Conservation (phyloP, 1,284 basidiomycete genomes). For the Apiotrichum brassicae region DNA sequence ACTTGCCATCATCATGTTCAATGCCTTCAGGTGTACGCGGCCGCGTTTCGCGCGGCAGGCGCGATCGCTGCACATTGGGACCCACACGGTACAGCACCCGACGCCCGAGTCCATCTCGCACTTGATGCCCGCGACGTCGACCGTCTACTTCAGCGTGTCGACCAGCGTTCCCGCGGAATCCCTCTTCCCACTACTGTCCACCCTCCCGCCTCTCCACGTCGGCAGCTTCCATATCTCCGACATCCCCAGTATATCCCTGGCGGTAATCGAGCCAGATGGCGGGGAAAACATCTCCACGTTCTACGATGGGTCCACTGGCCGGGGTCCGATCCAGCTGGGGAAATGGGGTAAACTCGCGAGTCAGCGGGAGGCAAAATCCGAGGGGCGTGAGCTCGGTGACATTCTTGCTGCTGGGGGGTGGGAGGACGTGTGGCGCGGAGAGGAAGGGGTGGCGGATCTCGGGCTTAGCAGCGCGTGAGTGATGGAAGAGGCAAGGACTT, state of each 20-base stretch:
- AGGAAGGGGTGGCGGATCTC: not conserved
- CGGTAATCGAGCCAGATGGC: conserved; percentile 22
- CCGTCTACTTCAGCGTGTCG: conserved; percentile 30
- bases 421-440: conserved; percentile 23
- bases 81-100: conserved; percentile 27
- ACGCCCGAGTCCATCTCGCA: conserved; percentile 1
- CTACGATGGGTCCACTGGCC: conserved; percentile 23
- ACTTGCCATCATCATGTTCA: not conserved
- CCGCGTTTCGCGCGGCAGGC: not conserved
- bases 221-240: conserved; percentile 29
- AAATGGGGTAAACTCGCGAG: conserved; percentile 33
- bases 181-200: conserved; percentile 19
- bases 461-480: not conserved
- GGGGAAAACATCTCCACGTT: conserved; percentile 10
- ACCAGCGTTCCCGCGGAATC: conserved; percentile 20
- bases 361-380: no score
- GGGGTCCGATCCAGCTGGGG: conserved; percentile 37
- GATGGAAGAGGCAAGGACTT: not conserved
- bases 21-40: no score
- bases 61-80: conserved; percentile 6
- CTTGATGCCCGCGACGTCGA: conserved; percentile 6
- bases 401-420: conserved; percentile 17
- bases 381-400: conserved; percentile 28
- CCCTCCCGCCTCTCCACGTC: conserved; percentile 11
- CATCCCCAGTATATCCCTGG: conserved; percentile 27